Evolutionary conservation across 768 basidiomycete species (phyloP), one percentile per base, ranked within the genome.

Genomic region (Trichaptum fuscoviolaceum): DNA sequence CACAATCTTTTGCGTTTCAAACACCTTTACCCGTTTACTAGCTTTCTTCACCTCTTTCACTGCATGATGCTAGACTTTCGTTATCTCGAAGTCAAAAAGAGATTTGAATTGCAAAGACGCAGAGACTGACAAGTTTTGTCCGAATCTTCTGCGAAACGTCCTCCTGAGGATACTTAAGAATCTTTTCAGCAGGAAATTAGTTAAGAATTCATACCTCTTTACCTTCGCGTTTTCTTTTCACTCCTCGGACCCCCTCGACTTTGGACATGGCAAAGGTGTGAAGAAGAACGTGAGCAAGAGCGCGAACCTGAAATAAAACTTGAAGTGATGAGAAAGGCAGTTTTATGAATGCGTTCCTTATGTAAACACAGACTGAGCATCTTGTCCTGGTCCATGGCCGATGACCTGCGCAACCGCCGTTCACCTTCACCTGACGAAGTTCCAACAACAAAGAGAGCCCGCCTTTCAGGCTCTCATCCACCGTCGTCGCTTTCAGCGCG

Each of bases 1-100:
- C 66, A 95, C 83, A n/a, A 90, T 76, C 73, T 89, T 91, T 75
- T 89, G 91, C 0, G 85, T 85, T 78, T 96, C 95, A 68, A 92
- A 91, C 0, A 84, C 77, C 73, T 87, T 92, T 10, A 90, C 89
- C 72, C 90, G 92, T 79, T 93, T 96, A 30, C 89, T 85, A 5
- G 88, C 85, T 70, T 90, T 91, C 69, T 84, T 83, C 9, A 91
- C 83, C 69, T 90, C 89, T 73, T 85, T 90, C 63, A 90, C 73
- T 66, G 84, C 84, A 73, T 92, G 92, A 71, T 91, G 87, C 95
- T 96, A 65, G 74, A 15, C 42, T 52, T 36, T 20, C 42, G 42
- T 30, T 3, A 52, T 52, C 2, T 52, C 5, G 6, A 20, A 52
- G 12, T 12, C 42, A 52, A 20, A 52, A 20, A 52, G 20, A 6